These are phyloP conservation scores for Vigna mungo DNA, from an alignment of 306 rosid species.

Conservation along the genomic window DNA sequence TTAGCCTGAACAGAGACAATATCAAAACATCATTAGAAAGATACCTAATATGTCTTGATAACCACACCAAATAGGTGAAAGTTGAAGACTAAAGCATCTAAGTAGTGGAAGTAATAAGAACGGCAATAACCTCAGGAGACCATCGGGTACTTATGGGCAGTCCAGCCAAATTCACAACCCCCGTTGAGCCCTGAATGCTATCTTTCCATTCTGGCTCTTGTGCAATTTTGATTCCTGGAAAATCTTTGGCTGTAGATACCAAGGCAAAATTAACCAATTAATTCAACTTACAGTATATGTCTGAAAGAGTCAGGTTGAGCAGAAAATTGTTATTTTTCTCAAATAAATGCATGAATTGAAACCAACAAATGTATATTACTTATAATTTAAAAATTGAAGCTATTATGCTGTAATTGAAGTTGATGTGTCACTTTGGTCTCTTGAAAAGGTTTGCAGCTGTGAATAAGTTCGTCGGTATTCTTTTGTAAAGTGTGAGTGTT, in stretches of 20 bases:
- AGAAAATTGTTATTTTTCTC: neutral
- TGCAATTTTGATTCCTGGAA: conserved; percentile 84
- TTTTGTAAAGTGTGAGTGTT: conserved; percentile 32
- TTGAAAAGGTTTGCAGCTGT: conserved; percentile 19
- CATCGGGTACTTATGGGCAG: conserved; percentile 95
- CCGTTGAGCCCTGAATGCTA: conserved; percentile 78
- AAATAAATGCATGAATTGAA: conserved; percentile 28
- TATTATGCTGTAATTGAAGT: conserved; percentile 8
- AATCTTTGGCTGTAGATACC: conserved; percentile 70
- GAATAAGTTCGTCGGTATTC: conserved; percentile 9
- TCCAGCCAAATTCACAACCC: conserved; percentile 97
- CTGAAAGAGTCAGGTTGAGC: conserved; percentile 9
- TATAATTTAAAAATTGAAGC: neutral
- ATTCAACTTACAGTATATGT: conserved; percentile 30
- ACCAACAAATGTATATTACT: conserved; percentile 24
- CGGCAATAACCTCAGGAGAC: conserved; percentile 80
- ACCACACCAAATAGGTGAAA: neutral
- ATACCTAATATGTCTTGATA: conserved; percentile 13
- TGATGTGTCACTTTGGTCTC: conserved; percentile 14
- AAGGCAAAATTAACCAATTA: conserved; percentile 41
- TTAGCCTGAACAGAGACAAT: conserved; percentile 10
- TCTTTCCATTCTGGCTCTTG: conserved; percentile 89
- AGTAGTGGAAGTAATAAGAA: conserved; percentile 39
- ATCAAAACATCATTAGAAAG: conserved; percentile 20
- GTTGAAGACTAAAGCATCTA: conserved; percentile 10